Evolutionary conservation across 2,329 filamentous ascomycete genomes (phyloP), one percentile per base, ranked within the genome.

Genomic region (Cladosporium halotolerans): DNA sequence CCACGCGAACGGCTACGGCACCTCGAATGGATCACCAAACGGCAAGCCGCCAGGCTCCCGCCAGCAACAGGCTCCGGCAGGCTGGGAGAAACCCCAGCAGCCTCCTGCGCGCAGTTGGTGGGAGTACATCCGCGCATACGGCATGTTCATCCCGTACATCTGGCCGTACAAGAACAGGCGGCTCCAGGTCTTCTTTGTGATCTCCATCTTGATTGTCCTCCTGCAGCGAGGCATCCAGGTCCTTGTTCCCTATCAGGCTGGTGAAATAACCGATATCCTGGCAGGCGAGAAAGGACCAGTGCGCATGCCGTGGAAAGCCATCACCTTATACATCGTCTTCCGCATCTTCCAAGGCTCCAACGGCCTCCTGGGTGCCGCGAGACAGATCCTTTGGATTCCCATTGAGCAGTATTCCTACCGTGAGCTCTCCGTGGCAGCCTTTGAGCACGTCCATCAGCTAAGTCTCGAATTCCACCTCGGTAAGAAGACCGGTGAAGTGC

Each of bases 321-420:
- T 96, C 46, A 79, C 80, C 52, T 71, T 96, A 9, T 89, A 95
- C 69, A 86, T 96, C 56, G 61, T 84, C 36, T 89, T 83, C 65
- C 85, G 89, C 62, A 79, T 91, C 66, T 79, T 97, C 13, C 93
- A 97, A 70, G 93, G 93, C 2, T 85, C 83, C 49, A 93, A 92
- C 55, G 93, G 93, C 16, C 75, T 97, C 44, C 79, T 99, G 33
- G 90, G 90, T 7, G 92, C 89, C 1, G 64, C 88, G 33, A 82
- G 93, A 58, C 86, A 89, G 18, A 83, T 89, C 34, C 76, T 99
- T 33, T 99, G 93, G 93, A 93, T 99, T 47, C 92, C 93, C 0
- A 90, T 99, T 54, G 89, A 91, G 34, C 93, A 99, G 69, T 96
- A 97, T 70, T 96, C 92, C 0, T 99, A 96, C 72, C 86, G 89